Evolutionary conservation across 306 rosid genomes (phyloP).

Genomic region (Dryas drummondii): DNA sequence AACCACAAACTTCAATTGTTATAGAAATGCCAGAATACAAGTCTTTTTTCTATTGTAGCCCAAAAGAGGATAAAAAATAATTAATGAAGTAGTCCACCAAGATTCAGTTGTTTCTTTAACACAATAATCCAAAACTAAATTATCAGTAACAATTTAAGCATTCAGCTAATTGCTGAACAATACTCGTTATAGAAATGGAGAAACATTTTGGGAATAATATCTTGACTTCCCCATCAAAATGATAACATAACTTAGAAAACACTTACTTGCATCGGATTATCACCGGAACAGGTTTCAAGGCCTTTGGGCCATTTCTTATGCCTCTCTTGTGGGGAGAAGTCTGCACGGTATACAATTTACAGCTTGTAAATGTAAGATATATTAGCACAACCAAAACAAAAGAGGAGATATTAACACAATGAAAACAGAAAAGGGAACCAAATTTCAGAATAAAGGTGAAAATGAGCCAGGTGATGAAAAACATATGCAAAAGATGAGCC

Average conservation of each 20-base stretch:
- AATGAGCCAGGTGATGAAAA: not conserved
- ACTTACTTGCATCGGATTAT: constrained; percentile 75
- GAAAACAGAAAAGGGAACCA: not conserved
- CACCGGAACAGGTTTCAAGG: constrained; percentile 75
- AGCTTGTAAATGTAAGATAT: not conserved
- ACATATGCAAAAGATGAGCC: not conserved
- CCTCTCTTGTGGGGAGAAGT: constrained; percentile 38
- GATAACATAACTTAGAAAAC: constrained; percentile 9
- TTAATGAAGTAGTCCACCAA: not conserved
- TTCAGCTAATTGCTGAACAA: not conserved
- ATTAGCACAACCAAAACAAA: not conserved
- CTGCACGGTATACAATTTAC: constrained; percentile 33
- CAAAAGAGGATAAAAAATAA: not conserved
- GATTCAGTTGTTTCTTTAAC: not conserved
- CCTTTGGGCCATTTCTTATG: constrained; percentile 84
- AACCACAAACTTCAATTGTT: not conserved
- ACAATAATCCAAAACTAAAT: not conserved
- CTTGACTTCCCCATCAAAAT: not conserved
- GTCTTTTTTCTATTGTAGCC: not conserved
- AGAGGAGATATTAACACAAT: not conserved
- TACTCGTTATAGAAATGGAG: not conserved
- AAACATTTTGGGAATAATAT: constrained; percentile 11
- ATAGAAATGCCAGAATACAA: not conserved
- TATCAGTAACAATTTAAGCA: not conserved
- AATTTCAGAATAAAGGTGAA: not conserved